Evolutionary conservation across 495 filamentous ascomycete genomes (phyloP).

Genomic region (Aspergillus campestris): DNA sequence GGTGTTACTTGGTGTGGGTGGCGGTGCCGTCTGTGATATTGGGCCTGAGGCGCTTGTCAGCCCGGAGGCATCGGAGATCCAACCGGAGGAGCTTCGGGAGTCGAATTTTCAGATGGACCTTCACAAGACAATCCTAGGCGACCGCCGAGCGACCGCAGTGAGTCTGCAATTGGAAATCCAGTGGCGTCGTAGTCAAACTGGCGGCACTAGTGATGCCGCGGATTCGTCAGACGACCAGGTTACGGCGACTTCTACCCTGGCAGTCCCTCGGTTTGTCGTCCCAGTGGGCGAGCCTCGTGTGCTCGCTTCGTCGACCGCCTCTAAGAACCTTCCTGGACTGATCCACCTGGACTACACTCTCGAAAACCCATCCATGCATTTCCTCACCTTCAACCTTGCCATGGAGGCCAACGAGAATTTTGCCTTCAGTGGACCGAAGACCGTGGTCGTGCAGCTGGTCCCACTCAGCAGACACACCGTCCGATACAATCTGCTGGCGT

Average conservation of each 20-base stretch:
- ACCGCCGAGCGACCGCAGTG: constrained; percentile 60
- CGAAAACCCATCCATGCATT: constrained; percentile 91
- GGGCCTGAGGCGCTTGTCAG: constrained; percentile 30
- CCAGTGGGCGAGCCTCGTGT: constrained; percentile 83
- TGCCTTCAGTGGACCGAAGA: constrained; percentile 85
- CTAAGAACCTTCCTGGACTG: constrained; percentile 27
- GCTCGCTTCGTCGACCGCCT: constrained; percentile 54
- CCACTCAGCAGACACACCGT: constrained; percentile 67
- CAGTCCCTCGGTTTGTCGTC: constrained; percentile 68
- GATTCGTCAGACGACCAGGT: constrained; percentile 6
- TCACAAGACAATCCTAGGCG: constrained; percentile 69
- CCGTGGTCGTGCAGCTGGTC: constrained; percentile 63
- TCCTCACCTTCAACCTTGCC: constrained; percentile 78
- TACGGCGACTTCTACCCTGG: constrained; percentile 46
- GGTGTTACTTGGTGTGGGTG: constrained; percentile 44
- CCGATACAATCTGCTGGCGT: constrained; percentile 57
- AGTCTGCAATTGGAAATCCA: constrained; percentile 67
- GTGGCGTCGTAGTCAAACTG: constrained; percentile 53
- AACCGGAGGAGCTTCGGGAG: constrained; percentile 57
- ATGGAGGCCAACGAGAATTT: constrained; percentile 94
- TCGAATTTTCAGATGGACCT: constrained; percentile 62
- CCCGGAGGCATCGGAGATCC: constrained; percentile 31
- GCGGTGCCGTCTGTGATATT: constrained; percentile 42
- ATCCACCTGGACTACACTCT: constrained; percentile 60
- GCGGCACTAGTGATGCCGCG: constrained; percentile 6